Conservation (phyloP, 306 rosid genomes). For the Sicyos edulis region DNA sequence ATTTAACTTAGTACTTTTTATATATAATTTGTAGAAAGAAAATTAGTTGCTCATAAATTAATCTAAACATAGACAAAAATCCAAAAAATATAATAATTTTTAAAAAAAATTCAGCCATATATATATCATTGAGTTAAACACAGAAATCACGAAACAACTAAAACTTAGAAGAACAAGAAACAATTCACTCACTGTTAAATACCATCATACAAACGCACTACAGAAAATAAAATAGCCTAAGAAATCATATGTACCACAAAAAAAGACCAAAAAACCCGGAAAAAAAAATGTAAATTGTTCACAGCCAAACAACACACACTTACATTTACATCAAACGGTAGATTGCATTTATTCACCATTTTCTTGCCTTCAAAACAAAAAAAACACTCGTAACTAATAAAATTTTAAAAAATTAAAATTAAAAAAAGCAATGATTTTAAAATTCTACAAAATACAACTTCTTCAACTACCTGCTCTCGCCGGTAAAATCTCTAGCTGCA, state of each 20-base stretch:
- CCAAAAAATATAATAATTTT: no score
- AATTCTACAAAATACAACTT: not conserved
- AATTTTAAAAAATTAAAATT: not conserved
- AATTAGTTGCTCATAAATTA: no score
- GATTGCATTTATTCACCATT: slow-evolving; percentile 3
- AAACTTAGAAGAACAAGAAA: not conserved
- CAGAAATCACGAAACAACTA: no score
- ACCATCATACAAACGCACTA: not conserved
- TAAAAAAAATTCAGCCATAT: no score
- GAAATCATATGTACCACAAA: not conserved
- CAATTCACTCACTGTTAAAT: not conserved
- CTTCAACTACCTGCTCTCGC: slow-evolving; percentile 8
- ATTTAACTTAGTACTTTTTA: no score
- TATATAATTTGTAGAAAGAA: no score
- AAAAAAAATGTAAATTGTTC: not conserved
- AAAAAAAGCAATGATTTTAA: not conserved
- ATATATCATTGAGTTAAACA: no score
- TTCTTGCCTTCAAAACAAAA: not conserved
- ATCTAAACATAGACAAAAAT: no score
- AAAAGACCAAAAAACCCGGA: not conserved
- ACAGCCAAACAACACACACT: not conserved
- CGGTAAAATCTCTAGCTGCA: not conserved
- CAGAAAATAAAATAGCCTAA: not conserved
- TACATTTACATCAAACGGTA: not conserved
- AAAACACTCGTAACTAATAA: not conserved